These are phyloP conservation scores for Byssoonygena ceratinophila DNA, from an alignment of 2,329 filamentous ascomycete species.

Conservation along the genomic window DNA sequence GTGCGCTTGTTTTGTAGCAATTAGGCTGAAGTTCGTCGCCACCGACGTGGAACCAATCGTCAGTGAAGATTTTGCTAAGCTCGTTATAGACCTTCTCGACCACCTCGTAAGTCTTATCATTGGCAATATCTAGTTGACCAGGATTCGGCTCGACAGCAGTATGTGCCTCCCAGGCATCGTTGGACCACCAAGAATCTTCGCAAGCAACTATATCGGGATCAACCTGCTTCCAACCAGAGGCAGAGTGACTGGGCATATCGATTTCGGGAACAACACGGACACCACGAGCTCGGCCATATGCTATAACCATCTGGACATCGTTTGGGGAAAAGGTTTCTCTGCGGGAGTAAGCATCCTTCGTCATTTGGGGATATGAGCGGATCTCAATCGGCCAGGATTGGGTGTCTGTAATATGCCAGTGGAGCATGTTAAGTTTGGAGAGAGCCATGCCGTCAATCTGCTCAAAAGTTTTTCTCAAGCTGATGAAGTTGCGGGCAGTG, in stretches of 20 bases:
- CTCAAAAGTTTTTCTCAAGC: conserved; percentile 42
- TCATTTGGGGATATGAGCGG: conserved; percentile 42
- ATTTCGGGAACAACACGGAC: conserved; percentile 53
- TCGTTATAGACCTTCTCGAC: conserved; percentile 47
- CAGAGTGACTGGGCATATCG: conserved; percentile 52
- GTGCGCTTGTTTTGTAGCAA: conserved; percentile 49
- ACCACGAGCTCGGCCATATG: conserved; percentile 45
- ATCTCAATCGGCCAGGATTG: conserved; percentile 49
- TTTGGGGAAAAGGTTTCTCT: conserved; percentile 39
- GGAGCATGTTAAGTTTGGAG: conserved; percentile 48
- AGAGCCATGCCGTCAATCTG: conserved; percentile 47
- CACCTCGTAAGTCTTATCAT: conserved; percentile 47
- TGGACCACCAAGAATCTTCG: conserved; percentile 50
- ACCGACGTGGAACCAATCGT: conserved; percentile 48
- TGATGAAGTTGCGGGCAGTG: conserved; percentile 46
- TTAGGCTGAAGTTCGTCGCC: conserved; percentile 46
- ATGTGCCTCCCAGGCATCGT: conserved; percentile 45
- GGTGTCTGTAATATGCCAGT: conserved; percentile 48
- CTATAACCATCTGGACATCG: conserved; percentile 38
- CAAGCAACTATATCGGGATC: conserved; percentile 49
- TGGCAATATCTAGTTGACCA: conserved; percentile 47
- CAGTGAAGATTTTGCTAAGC: conserved; percentile 41
- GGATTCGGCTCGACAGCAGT: conserved; percentile 49
- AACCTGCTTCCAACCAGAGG: conserved; percentile 47
- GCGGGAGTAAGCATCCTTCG: conserved; percentile 44